Evolutionary conservation across 1,139 yeast species (phyloP), one percentile per base, ranked within the genome.

Genomic region (Tardiomyces depauwii): DNA sequence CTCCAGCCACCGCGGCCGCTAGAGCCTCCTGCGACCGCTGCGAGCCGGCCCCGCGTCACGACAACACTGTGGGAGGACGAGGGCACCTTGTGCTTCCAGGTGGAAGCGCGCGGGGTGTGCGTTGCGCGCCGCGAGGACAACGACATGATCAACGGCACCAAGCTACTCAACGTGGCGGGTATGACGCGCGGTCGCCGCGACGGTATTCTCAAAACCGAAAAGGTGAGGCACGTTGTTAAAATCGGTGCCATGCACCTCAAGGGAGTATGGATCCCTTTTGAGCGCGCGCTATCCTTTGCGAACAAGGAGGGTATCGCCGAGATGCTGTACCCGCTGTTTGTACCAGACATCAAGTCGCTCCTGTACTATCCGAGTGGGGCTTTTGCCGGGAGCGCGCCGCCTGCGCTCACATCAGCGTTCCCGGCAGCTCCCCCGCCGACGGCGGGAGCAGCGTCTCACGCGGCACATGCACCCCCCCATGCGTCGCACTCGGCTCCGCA

Each of bases 51-150:
- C 11, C 70, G 91, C 49, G 89, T 88, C 47, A 85, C 95, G 44
- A 86, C 96, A 12, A 86, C 95, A 5, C 78, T 86, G 78, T 88
- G 96, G 96, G 96, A 88, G 63, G 96, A 88, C 61, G 96, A 88
- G 58, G 84, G 86, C 56, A 88, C 96, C 0, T 64, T 87, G 44
- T 88, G 96, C 61, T 88, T 87, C 65, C 96, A 87, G 63, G 96
- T 88, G 18, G 95, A 87, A 57, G 94, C 94, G 45, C 81, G 83
- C 57, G 86, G 87, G 50, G 88, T 87, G 33, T 75, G 85, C 10
- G 96, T 88, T 27, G 95, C 89, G 28, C 73, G 97, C 55, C 74
- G 97, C 56, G 95, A 94, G 39, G 94, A 88, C 64, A 87, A 88
- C 64, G 73, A 76, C 52, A 85, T 87, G 93, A 83, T 88, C 57